A percentile compares a stretch with the other conserved stretches of the same genome.
Evolutionary conservation across 192 early-diverging fungal species (phyloP).

Genomic region (Backusella circina): DNA sequence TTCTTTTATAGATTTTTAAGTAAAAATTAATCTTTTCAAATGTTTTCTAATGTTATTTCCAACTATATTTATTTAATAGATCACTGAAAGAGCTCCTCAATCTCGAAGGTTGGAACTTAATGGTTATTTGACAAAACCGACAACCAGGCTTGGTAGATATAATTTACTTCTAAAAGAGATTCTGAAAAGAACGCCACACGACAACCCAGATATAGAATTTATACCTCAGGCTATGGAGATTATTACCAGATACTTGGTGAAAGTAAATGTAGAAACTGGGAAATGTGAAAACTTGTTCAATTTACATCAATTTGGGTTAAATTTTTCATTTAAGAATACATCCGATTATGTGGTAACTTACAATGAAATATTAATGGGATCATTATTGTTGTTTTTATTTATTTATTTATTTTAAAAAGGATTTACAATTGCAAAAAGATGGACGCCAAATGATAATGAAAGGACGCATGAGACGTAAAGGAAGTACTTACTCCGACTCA

Average conservation of each 20-base stretch:
- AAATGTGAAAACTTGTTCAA: slow-evolving; percentile 85
- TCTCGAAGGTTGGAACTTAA: slow-evolving; percentile 79
- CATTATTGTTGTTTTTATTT: background rate
- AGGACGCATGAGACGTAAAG: slow-evolving; percentile 72
- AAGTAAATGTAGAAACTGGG: slow-evolving; percentile 87
- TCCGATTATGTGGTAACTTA: slow-evolving; percentile 20
- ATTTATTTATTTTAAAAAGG: slow-evolving; percentile 46
- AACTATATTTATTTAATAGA: slow-evolving; percentile 1
- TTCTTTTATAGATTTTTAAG: background rate
- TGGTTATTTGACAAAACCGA: slow-evolving; percentile 87
- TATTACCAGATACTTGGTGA: slow-evolving; percentile 69
- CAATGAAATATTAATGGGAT: background rate
- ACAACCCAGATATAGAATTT: slow-evolving; percentile 67
- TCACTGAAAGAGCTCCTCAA: slow-evolving; percentile 71
- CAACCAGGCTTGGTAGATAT: slow-evolving; percentile 82
- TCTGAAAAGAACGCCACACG: slow-evolving; percentile 75
- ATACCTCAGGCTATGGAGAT: slow-evolving; percentile 71
- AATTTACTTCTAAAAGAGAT: slow-evolving; percentile 78
- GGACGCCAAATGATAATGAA: slow-evolving; percentile 75
- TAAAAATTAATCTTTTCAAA: background rate
- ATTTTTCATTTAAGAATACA: slow-evolving; percentile 53
- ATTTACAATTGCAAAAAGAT: slow-evolving; percentile 68
- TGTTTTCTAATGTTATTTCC: background rate
- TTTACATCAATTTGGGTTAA: slow-evolving; percentile 69
- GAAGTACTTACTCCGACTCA: slow-evolving; percentile 50